Conservation (phyloP, 2,329 filamentous ascomycete genomes). For the Xylariaceae sp. region DNA sequence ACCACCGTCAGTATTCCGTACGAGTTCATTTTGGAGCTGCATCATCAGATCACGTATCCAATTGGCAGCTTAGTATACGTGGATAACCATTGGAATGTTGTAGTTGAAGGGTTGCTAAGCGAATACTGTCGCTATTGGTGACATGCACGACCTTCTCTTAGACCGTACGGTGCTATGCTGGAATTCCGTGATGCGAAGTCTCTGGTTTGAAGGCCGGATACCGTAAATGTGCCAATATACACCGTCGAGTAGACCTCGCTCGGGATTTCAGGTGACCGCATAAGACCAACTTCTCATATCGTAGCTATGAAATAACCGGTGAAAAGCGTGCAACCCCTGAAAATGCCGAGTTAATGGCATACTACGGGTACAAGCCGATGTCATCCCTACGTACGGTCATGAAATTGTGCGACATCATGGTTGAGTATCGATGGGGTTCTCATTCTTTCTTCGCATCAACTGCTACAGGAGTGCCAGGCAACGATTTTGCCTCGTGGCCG, state of each 20-base stretch:
- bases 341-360: background rate
- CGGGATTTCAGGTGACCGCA: background rate
- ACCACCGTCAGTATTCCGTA: too few species aligned
- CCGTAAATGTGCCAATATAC: background rate
- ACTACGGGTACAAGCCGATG: background rate
- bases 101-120: too few species aligned
- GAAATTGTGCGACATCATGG: background rate
- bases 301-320: background rate
- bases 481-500: conserved; percentile 23
- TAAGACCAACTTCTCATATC: background rate
- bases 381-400: background rate
- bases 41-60: too few species aligned
- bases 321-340: background rate
- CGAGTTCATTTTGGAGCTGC: too few species aligned
- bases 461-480: background rate
- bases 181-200: background rate
- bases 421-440: background rate
- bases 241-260: background rate
- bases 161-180: background rate
- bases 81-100: too few species aligned
- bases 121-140: background rate
- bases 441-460: conserved; percentile 1
- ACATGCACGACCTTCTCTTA: background rate
- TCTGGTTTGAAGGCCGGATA: background rate
- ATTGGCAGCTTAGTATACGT: too few species aligned